Evolutionary conservation across 331 rosid species (phyloP).

Genomic region (Stylosanthes scabra): DNA sequence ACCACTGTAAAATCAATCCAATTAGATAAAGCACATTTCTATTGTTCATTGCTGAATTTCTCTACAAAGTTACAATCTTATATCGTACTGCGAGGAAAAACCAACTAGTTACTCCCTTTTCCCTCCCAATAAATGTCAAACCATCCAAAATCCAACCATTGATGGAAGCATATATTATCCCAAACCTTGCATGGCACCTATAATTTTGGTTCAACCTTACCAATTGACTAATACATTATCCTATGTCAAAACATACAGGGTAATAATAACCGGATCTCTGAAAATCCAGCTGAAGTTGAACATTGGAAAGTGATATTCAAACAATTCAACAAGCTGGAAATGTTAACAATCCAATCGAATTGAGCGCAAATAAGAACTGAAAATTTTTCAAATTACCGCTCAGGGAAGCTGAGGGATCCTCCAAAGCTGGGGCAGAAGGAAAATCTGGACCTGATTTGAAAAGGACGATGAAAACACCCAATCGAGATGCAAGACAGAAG

Average conservation of each 20-base stretch:
- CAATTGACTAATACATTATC: constrained; percentile 19
- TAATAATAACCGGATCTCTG: constrained; percentile 14
- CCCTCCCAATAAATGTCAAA: constrained; percentile 38
- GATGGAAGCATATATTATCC: constrained; percentile 11
- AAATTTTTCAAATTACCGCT: constrained; percentile 46
- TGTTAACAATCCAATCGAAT: constrained; percentile 23
- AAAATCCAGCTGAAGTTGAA: constrained; percentile 26
- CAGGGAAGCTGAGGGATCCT: constrained; percentile 24
- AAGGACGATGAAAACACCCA: constrained; percentile 17
- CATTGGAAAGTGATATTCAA: constrained; percentile 17
- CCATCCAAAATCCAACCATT: constrained; percentile 22
- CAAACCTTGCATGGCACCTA: constrained; percentile 16
- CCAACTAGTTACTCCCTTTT: constrained; percentile 16
- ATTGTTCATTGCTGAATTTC: constrained; percentile 28
- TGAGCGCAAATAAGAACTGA: constrained; percentile 21
- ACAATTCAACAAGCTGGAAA: constrained; percentile 5
- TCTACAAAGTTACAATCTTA: constrained; percentile 26
- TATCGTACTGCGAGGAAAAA: constrained; percentile 3
- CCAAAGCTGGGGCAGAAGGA: constrained; percentile 38
- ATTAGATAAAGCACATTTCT: constrained; percentile 31
- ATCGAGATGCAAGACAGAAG: background rate
- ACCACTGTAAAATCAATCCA: constrained; percentile 11
- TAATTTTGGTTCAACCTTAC: constrained; percentile 24
- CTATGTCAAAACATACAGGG: constrained; percentile 8
- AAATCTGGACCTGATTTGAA: constrained; percentile 47